Conservation (phyloP, 139 green algal species). For the Chlamydomonas schloesseri region DNA sequence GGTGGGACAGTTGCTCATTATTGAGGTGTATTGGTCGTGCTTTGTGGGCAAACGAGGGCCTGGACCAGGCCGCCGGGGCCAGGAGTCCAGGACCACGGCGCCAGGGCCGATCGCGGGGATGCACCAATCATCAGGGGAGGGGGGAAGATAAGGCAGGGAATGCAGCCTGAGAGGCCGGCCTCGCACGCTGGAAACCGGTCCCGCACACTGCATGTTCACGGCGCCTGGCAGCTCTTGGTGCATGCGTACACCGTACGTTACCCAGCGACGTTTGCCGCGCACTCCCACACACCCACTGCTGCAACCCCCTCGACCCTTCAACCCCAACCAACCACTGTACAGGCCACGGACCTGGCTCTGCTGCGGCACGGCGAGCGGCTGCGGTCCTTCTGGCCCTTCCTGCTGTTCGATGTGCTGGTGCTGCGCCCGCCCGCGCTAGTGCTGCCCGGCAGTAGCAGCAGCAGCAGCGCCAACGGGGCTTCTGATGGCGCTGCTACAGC, state of each 20-base stretch:
- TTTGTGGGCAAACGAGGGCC: background rate
- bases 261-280: too few relatives aligned
- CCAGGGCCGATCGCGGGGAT: too few relatives aligned
- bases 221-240: too few relatives aligned
- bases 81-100: too few relatives aligned
- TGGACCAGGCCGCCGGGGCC: background rate
- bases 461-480: background rate
- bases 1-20: background rate
- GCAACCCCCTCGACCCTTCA: too few relatives aligned
- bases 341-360: background rate
- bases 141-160: too few relatives aligned
- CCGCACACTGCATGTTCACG: too few relatives aligned
- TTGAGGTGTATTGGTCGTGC: too few relatives aligned
- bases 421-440: constrained; percentile 2
- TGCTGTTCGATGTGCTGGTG: constrained; percentile 20
- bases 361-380: background rate
- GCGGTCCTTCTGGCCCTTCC: background rate
- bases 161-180: too few relatives aligned
- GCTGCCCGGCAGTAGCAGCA: background rate
- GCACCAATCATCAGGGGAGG: too few relatives aligned
- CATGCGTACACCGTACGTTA: too few relatives aligned
- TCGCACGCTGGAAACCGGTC: too few relatives aligned
- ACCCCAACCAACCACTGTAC: background rate
- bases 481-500: background rate
- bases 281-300: background rate